Percentiles rank a stretch among this genome's conserved stretches.
Conservation (phyloP, 345 rosid species). For the Hibiscus trionum region DNA sequence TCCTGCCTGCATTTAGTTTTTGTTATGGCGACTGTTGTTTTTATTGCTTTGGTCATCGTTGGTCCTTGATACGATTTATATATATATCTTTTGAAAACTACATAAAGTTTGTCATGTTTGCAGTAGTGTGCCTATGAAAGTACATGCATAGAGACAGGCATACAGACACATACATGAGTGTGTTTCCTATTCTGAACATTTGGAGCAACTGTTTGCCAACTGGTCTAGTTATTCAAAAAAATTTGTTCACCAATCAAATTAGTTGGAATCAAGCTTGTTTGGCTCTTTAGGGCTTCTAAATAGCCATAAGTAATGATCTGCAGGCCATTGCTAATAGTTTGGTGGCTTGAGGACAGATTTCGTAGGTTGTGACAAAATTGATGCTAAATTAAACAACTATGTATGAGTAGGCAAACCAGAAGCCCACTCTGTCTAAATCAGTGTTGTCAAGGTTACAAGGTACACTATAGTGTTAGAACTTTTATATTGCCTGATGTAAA, state of each 20-base stretch:
- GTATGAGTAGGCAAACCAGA: background rate
- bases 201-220: background rate
- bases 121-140: background rate
- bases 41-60: background rate
- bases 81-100: background rate
- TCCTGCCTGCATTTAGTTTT: background rate
- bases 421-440: background rate
- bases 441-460: background rate
- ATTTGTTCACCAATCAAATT: background rate
- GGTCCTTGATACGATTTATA: background rate
- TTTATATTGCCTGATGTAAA: background rate
- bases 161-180: background rate
- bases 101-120: background rate
- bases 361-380: background rate
- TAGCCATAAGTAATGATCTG: background rate
- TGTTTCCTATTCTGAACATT: background rate
- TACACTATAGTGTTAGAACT: background rate
- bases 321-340: background rate
- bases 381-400: background rate
- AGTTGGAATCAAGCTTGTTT: background rate
- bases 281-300: slow-evolving; percentile 1
- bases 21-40: background rate
- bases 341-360: background rate
- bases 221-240: background rate
- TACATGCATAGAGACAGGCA: background rate